Evolutionary conservation across 2,329 filamentous ascomycete genomes (phyloP).

Genomic region (Lasiodiplodia theobromae): DNA sequence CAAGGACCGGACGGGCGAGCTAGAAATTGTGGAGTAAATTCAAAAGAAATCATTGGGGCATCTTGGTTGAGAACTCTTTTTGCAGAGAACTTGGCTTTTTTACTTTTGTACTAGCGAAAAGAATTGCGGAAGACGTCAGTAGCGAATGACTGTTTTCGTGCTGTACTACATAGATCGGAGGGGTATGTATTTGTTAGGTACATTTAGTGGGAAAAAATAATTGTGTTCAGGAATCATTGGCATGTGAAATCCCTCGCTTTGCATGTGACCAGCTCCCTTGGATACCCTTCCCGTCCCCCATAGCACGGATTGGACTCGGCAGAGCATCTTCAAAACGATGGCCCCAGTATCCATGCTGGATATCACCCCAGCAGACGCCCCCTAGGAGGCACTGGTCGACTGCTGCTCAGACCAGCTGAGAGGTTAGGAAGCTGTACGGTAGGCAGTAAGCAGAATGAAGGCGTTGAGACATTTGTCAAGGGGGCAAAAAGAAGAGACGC

Average conservation of each 20-base stretch:
- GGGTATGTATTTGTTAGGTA: not conserved
- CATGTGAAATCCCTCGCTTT: not conserved
- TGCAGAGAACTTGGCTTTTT: not conserved
- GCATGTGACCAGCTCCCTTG: not conserved
- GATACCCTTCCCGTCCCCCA: not conserved
- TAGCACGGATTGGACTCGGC: not conserved
- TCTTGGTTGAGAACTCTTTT: not conserved
- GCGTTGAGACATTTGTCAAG: not conserved
- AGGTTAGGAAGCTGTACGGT: not conserved
- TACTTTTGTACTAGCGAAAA: not conserved
- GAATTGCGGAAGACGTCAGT: not conserved
- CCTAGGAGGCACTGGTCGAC: not conserved
- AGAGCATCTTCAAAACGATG: not conserved
- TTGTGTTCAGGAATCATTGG: not conserved
- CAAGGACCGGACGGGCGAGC: conserved; percentile 66
- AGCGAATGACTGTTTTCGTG: not conserved
- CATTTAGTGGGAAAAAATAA: not conserved
- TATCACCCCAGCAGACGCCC: not conserved
- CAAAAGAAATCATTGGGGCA: not conserved
- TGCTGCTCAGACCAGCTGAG: not conserved
- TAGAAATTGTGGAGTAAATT: conserved; percentile 60
- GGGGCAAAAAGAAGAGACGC: not conserved
- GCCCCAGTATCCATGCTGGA: not conserved
- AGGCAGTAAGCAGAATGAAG: not conserved
- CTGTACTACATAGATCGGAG: not conserved